phyloP scores from a whole-genome alignment of 2,329 filamentous ascomycete species.

The Colletotrichum sp. region DNA sequence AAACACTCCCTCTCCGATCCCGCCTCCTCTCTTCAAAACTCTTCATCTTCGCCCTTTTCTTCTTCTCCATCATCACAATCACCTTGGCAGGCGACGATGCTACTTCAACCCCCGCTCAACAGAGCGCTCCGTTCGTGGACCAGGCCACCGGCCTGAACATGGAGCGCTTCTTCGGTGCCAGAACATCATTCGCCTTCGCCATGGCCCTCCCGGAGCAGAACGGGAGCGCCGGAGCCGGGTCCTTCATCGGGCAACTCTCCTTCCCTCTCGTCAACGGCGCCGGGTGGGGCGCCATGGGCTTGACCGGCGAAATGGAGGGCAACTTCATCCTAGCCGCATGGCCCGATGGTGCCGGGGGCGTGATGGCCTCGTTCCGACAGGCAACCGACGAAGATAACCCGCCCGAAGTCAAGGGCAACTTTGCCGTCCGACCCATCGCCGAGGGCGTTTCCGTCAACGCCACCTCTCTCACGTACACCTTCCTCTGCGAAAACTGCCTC shows the following conservation, averaged over 20 bases:
- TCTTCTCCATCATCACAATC: neutral
- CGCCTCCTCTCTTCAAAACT: neutral
- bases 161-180: conserved; percentile 42
- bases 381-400: conserved; percentile 48
- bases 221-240: conserved; percentile 17
- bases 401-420: conserved; percentile 45
- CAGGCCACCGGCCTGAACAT: conserved; percentile 37
- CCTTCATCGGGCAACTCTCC: conserved; percentile 53
- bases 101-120: conserved; percentile 16
- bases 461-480: conserved; percentile 49
- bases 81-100: conserved; percentile 3
- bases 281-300: conserved; percentile 51
- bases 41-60: neutral
- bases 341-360: conserved; percentile 40
- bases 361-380: conserved; percentile 48
- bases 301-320: conserved; percentile 49
- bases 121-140: conserved; percentile 33
- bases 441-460: conserved; percentile 47
- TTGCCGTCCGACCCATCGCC: conserved; percentile 43
- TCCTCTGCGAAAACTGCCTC: conserved; percentile 46
- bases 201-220: conserved; percentile 43
- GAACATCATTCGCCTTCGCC: conserved; percentile 44
- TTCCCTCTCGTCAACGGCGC: conserved; percentile 42
- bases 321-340: conserved; percentile 50
- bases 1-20: neutral